These are phyloP conservation scores for Capsicum rhomboideum DNA, from an alignment of 257 asterid genomes.

Conservation along the genomic window DNA sequence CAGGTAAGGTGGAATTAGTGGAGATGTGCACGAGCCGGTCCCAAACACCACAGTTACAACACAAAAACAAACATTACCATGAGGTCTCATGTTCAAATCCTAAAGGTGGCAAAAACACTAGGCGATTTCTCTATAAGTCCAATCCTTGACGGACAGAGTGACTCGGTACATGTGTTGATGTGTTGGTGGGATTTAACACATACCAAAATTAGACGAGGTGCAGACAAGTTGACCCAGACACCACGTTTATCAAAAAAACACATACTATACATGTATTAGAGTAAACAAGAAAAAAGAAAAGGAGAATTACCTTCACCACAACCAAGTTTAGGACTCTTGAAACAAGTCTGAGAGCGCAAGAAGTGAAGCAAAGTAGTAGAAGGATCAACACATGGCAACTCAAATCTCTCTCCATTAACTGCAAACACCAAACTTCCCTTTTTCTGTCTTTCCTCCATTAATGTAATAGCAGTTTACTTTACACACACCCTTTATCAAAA, in stretches of 20 bases:
- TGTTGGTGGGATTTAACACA: neutral
- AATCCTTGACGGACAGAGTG: neutral
- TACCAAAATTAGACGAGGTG: neutral
- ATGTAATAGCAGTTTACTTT: neutral
- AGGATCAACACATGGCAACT: slow-evolving; percentile 15
- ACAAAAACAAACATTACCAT: too few relatives aligned
- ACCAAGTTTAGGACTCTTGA: slow-evolving; percentile 72
- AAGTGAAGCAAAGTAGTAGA: slow-evolving; percentile 65
- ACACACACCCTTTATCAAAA: neutral
- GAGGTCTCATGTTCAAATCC: neutral
- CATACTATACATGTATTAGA: neutral
- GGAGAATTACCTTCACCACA: slow-evolving; percentile 62
- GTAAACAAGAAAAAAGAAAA: neutral
- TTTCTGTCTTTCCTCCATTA: neutral
- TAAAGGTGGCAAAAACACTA: neutral
- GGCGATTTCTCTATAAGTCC: neutral
- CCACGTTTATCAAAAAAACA: neutral
- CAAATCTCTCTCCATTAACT: neutral
- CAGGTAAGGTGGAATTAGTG: too few relatives aligned
- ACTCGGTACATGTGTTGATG: too few relatives aligned
- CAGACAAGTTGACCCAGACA: neutral
- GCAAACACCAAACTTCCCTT: neutral
- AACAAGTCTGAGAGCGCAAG: slow-evolving; percentile 49
- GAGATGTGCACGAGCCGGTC: too few relatives aligned
- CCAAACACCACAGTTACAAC: too few relatives aligned